Base-by-base conservation (phyloP, 441 rosid species). In the Populus hybrid region DNA sequence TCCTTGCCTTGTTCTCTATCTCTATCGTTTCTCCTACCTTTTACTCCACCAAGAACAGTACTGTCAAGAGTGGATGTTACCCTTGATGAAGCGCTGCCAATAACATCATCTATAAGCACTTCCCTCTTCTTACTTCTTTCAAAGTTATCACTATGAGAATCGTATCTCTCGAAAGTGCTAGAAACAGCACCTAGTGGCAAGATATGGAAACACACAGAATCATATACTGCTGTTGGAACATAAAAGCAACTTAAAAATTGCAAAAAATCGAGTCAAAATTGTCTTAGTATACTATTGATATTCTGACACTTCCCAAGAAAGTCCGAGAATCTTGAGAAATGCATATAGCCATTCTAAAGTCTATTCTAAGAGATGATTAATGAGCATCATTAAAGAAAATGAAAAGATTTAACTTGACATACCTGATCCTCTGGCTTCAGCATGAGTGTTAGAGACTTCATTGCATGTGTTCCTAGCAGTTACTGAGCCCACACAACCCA, bases 401-500 rank as follows among this genome's bases (percentile, higher is more conserved):
- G 35, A 12, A 73, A 57, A 73, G 70, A 69, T 72, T 64, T 5
- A 63, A 71, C 73, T 69, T 76, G 71, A 40, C 34, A 36, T 83
- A 95, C 99, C 99, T 79, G 97, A 91, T 77, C 90, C 95, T 85
- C 88, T 90, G 78, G 89, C 91, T 42, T 92, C 97, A 59, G 85
- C 81, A 73, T 84, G 94, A 80, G 85, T 86, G 84, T 89, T 92
- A 70, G 89, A 86, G 71, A 88, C 88, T 79, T 94, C 98, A 74
- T 89, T 91, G 82, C 84, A 87, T 1, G 93, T 92, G 85, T 91
- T 95, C 82, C 98, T 93, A 34, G 97, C 97, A 42, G 98, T 93
- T 82, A 98, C 97, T 26, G 98, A 95, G 84, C 98, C 99, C 59
- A 94, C 94, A 85, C 91, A 85, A 71, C 94, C 99, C 14, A 82